phyloP scores from a whole-genome alignment of 1,139 yeast genomes.

The Hemisphaericaspora subhashii region DNA sequence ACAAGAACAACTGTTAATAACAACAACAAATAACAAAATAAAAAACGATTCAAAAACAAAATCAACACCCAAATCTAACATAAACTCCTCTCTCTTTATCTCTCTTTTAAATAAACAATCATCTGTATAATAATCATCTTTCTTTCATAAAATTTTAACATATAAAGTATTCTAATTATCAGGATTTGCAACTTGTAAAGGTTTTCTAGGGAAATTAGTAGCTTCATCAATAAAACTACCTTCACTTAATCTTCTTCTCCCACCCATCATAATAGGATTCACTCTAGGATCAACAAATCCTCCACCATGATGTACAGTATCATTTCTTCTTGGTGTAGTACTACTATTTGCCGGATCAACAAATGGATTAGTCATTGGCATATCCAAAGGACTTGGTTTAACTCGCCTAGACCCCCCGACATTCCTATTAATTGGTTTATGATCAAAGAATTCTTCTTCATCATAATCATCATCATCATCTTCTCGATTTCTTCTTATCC shows the following conservation, averaged over 20 bases:
- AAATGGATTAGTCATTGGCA: conserved; percentile 53
- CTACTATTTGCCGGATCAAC: conserved; percentile 24
- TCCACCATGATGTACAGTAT: not conserved
- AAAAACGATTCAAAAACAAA: no score
- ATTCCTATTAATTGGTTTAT: conserved; percentile 26
- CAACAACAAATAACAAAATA: no score
- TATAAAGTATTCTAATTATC: conserved; percentile 38
- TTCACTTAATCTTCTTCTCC: conserved; percentile 66
- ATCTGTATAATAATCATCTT: no score
- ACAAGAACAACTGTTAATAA: no score
- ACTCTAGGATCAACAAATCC: conserved; percentile 53
- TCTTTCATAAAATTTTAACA: not conserved
- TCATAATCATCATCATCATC: conserved; percentile 53
- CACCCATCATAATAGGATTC: conserved; percentile 67
- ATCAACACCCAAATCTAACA: no score
- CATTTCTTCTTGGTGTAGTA: not conserved
- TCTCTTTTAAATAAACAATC: no score
- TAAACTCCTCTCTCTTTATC: no score
- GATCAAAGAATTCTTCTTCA: conserved; percentile 44
- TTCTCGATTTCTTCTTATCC: conserved; percentile 42
- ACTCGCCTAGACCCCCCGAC: conserved; percentile 27
- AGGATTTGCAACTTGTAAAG: conserved; percentile 75
- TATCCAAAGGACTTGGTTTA: conserved; percentile 34
- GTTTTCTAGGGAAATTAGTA: conserved; percentile 67
- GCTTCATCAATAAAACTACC: conserved; percentile 79